Percentiles rank a stretch among this genome's conserved stretches.
Evolutionary conservation across 1,139 yeast genomes (phyloP).

Genomic region (Debaryomyces singareniensis): DNA sequence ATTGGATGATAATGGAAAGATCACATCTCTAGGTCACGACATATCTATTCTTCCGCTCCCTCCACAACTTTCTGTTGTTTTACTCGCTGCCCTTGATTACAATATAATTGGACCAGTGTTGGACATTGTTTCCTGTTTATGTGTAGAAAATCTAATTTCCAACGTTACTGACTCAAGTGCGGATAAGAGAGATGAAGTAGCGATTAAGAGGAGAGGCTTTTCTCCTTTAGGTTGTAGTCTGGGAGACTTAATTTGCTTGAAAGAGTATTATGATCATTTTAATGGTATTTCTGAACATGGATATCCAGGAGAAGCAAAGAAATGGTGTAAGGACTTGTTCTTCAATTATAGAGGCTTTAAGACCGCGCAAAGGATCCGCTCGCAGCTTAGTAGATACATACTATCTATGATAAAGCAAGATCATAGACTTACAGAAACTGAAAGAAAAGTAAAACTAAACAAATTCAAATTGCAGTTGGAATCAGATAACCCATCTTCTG

Average conservation of each 20-base stretch:
- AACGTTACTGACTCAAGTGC: conserved; percentile 59
- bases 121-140: conserved; percentile 86
- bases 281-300: conserved; percentile 35
- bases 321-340: conserved; percentile 79
- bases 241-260: conserved; percentile 82
- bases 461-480: conserved; percentile 22
- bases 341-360: conserved; percentile 75
- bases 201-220: conserved; percentile 50
- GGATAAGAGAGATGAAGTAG: conserved; percentile 76
- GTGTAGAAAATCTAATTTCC: conserved; percentile 80
- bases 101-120: conserved; percentile 62
- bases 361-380: conserved; percentile 69
- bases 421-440: conserved; percentile 20
- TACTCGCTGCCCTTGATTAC: conserved; percentile 58
- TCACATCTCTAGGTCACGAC: conserved; percentile 70
- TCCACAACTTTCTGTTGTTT: conserved; percentile 87
- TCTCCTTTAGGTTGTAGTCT: conserved; percentile 64
- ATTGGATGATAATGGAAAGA: conserved; percentile 64
- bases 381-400: conserved; percentile 74
- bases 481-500: conserved; percentile 10
- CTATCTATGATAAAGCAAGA: conserved; percentile 36
- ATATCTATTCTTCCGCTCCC: conserved; percentile 89
- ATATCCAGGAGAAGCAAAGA: conserved; percentile 44
- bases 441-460: conserved; percentile 21
- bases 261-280: conserved; percentile 68